These are phyloP conservation scores for Bonia amplexicaulis DNA, from an alignment of 176 grass and related monocot species.

Conservation along the genomic window DNA sequence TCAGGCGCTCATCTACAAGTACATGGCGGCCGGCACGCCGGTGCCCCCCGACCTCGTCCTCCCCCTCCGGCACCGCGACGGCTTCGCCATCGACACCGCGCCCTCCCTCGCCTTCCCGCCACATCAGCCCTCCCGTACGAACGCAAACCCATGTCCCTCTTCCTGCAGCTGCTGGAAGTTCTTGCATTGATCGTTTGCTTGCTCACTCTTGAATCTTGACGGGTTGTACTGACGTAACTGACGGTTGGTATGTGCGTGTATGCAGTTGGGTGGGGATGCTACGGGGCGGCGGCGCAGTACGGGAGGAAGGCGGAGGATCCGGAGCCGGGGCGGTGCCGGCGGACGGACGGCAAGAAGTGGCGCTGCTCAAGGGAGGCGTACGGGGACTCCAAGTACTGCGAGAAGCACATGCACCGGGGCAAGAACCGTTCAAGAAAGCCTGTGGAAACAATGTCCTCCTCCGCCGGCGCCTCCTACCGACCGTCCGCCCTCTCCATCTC, in stretches of 20 bases:
- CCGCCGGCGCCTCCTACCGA: conserved; percentile 4
- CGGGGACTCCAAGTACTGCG: conserved; percentile 93
- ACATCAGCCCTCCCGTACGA: conserved; percentile 48
- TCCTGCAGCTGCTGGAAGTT: neutral
- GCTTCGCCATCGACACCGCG: conserved; percentile 41
- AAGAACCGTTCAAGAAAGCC: conserved; percentile 99
- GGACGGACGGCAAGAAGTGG: conserved; percentile 98
- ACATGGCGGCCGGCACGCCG: conserved; percentile 76
- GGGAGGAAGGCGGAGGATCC: conserved; percentile 63
- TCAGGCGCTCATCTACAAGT: conserved; percentile 92
- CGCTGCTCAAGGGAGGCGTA: conserved; percentile 80
- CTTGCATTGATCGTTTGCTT: neutral
- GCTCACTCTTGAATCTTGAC: neutral
- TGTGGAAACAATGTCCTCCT: conserved; percentile 50
- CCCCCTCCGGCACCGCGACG: conserved; percentile 51
- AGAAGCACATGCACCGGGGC: conserved; percentile 95
- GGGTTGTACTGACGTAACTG: neutral
- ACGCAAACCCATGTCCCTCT: neutral
- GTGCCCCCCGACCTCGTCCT: conserved; percentile 78
- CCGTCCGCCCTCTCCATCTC: conserved; percentile 40
- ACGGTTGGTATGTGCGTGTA: neutral
- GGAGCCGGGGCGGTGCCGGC: conserved; percentile 80
- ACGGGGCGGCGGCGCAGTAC: conserved; percentile 41
- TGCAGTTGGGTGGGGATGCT: conserved; percentile 75
- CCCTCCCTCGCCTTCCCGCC: conserved; percentile 65